Conservation (phyloP, 129 eudicot genomes). For the Lonicera japonica region DNA sequence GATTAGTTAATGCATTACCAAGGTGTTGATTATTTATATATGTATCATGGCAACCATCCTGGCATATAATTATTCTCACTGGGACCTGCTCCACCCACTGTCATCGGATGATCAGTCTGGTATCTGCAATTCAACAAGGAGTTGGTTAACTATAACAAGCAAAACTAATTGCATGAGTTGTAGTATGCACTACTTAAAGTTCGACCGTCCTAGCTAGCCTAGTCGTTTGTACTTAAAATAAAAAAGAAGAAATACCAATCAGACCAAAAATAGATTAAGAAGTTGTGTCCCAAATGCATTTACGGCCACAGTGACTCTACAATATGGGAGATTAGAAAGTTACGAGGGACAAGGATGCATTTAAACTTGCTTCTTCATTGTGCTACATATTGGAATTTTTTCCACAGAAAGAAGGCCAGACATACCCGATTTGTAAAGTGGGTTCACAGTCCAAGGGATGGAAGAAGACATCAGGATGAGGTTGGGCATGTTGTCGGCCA, state of each 20-base stretch:
- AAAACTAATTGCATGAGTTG: not conserved
- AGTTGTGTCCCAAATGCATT: not conserved
- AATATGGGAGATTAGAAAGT: no score
- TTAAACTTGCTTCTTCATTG: no score
- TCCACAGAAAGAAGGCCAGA: not conserved
- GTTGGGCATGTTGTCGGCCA: constrained; percentile 52
- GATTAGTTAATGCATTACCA: not conserved
- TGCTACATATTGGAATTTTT: no score
- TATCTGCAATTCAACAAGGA: constrained; percentile 31
- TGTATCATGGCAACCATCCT: constrained; percentile 55
- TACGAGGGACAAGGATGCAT: no score
- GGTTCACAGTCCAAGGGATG: constrained; percentile 91
- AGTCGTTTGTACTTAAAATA: no score
- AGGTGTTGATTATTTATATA: not conserved
- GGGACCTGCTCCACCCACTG: constrained; percentile 50
- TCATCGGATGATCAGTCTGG: constrained; percentile 49
- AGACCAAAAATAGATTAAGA: not conserved
- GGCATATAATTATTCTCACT: constrained; percentile 61
- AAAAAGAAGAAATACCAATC: not conserved
- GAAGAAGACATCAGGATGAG: constrained; percentile 58
- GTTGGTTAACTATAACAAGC: not conserved
- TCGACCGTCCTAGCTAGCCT: no score
- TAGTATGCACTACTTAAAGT: no score
- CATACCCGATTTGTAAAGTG: constrained; percentile 88
- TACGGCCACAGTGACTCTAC: no score